Conservation (phyloP, 108 stramenopile genomes). For the Skeletonema marinoi region DNA sequence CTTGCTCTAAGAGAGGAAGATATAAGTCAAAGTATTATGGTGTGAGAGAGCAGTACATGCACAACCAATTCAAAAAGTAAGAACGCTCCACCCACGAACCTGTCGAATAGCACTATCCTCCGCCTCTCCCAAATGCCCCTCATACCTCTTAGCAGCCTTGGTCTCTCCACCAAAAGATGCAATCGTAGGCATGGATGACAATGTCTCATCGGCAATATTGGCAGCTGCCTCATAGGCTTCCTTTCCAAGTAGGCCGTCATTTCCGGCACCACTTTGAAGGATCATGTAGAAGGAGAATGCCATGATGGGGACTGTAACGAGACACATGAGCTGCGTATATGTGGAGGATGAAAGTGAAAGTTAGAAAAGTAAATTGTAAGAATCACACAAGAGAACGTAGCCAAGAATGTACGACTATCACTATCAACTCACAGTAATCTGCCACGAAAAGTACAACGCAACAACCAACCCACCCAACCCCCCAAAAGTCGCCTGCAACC, state of each 20-base stretch:
- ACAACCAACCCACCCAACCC: constrained; percentile 22
- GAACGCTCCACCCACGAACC: not conserved
- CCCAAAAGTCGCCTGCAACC: constrained; percentile 19
- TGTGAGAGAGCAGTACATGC: too few species aligned
- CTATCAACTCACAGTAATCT: constrained; percentile 25
- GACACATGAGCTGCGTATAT: constrained; percentile 14
- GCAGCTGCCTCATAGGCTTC: constrained; percentile 45
- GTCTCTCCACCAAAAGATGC: constrained; percentile 29
- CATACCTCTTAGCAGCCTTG: constrained; percentile 25
- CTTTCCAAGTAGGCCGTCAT: constrained; percentile 33
- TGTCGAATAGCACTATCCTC: constrained; percentile 37
- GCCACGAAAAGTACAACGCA: constrained; percentile 23
- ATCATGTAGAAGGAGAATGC: constrained; percentile 33
- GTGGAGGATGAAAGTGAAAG: not conserved
- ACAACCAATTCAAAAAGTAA: too few species aligned
- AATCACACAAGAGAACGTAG: not conserved
- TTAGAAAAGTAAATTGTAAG: not conserved
- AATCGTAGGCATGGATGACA: constrained; percentile 37
- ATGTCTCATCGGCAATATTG: constrained; percentile 42
- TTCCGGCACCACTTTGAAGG: constrained; percentile 24
- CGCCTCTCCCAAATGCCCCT: constrained; percentile 27
- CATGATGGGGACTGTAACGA: constrained; percentile 21
- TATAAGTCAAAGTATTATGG: not conserved
- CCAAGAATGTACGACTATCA: not conserved
- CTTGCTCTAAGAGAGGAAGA: constrained; percentile 17